Evolutionary conservation across 192 early-diverging fungal genomes (phyloP).

Genomic region (Entomortierella parvispora): DNA sequence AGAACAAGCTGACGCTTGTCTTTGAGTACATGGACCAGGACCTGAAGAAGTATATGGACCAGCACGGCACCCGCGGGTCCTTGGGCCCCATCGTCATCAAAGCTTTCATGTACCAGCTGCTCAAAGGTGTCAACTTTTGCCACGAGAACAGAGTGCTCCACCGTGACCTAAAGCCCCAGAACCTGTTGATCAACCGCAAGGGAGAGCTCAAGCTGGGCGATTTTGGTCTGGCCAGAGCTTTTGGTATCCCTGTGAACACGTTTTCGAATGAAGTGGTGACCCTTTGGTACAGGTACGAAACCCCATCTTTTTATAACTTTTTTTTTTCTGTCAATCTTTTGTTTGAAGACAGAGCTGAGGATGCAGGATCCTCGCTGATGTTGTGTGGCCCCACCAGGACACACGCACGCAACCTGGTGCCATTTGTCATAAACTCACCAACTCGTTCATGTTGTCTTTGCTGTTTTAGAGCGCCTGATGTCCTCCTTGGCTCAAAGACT

Average conservation of each 20-base stretch:
- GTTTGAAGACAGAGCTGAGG: background rate
- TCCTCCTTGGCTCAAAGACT: constrained; percentile 93
- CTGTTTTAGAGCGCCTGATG: constrained; percentile 79
- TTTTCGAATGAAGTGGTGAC: constrained; percentile 99
- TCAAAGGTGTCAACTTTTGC: constrained; percentile 85
- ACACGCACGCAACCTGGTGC: background rate
- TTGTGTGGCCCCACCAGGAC: background rate
- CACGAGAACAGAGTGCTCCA: constrained; percentile 88
- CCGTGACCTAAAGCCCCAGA: constrained; percentile 89
- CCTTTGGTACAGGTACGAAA: constrained; percentile 87
- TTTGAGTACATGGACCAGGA: constrained; percentile 92
- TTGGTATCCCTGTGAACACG: constrained; percentile 90
- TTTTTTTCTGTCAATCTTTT: background rate
- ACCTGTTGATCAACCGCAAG: constrained; percentile 81
- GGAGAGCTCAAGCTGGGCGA: constrained; percentile 87
- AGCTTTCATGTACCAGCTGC: constrained; percentile 83
- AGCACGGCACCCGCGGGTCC: constrained; percentile 72
- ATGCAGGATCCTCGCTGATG: no score
- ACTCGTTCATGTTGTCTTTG: background rate
- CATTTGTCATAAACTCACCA: background rate
- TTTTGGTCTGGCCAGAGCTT: constrained; percentile 85
- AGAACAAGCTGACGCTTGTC: constrained; percentile 86
- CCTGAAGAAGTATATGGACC: constrained; percentile 89
- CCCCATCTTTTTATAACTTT: background rate
- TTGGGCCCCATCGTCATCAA: constrained; percentile 75